These are phyloP conservation scores for Colletotrichum sp. DNA, from an alignment of 2,329 filamentous ascomycete genomes.

Conservation along the genomic window DNA sequence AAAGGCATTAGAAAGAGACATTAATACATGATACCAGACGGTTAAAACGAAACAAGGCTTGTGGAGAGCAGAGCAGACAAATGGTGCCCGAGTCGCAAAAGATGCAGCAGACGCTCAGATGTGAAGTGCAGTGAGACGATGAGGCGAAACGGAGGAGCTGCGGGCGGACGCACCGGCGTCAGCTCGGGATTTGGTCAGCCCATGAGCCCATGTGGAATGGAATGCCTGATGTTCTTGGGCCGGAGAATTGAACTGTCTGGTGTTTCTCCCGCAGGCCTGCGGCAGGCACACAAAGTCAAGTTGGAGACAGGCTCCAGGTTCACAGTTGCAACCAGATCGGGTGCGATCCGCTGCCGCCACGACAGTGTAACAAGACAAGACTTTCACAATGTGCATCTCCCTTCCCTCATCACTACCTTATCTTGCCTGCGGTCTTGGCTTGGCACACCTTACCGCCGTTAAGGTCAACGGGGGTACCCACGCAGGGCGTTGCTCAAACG, in stretches of 20 bases:
- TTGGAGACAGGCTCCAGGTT: not conserved
- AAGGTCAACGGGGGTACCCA: not conserved
- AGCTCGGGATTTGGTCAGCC: not conserved
- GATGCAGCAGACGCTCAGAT: slow-evolving; percentile 1
- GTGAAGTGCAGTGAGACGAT: slow-evolving; percentile 1
- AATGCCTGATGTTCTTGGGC: not conserved
- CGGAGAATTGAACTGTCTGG: not conserved
- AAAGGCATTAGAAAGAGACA: slow-evolving; percentile 1
- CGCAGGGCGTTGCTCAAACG: not conserved
- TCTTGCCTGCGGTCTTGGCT: slow-evolving; percentile 3
- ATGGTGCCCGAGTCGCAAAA: not conserved
- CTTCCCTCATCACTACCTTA: not conserved
- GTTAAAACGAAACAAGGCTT: slow-evolving; percentile 11
- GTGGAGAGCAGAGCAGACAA: not conserved
- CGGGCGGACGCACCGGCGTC: not conserved
- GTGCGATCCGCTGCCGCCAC: not conserved
- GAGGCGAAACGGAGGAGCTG: slow-evolving; percentile 14
- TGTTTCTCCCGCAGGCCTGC: not conserved
- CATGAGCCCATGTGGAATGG: not conserved
- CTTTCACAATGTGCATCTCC: not conserved
- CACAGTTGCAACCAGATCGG: not conserved
- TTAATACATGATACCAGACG: slow-evolving; percentile 22
- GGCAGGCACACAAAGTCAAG: not conserved
- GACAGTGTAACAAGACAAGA: not conserved
- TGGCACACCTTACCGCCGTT: not conserved